These are phyloP conservation scores for Paramecium sonneborni DNA, from an alignment of 73 alveolate species.

Conservation along the genomic window DNA sequence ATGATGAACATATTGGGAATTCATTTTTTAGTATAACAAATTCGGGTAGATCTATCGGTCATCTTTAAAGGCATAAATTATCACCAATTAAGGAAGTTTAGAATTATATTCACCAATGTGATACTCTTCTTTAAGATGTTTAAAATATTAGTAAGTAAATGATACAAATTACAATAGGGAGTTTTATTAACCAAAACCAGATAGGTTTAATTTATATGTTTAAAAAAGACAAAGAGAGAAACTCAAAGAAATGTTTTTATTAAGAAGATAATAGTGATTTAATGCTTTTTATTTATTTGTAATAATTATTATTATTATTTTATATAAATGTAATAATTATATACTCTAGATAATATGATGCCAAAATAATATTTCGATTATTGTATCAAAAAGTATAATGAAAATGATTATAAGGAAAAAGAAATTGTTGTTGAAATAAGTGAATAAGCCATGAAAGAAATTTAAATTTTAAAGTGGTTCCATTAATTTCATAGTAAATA, in stretches of 20 bases:
- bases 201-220: background rate
- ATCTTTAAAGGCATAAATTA: background rate
- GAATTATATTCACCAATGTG: background rate
- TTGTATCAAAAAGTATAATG: background rate
- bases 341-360: background rate
- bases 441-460: background rate
- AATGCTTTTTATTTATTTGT: background rate
- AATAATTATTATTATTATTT: background rate
- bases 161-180: background rate
- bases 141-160: background rate
- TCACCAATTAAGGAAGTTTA: background rate
- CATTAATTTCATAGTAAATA: background rate
- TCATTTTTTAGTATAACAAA: background rate
- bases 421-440: background rate
- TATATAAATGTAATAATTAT: background rate
- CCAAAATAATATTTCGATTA: background rate
- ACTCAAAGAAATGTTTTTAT: background rate
- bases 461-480: conserved; percentile 25
- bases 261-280: background rate
- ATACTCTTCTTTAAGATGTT: background rate
- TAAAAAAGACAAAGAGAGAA: background rate
- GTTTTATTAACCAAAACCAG: background rate
- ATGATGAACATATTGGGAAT: background rate
- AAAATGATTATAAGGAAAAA: background rate
- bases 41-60: background rate